Base-by-base conservation (phyloP, 2,329 filamentous ascomycete species). In the Claviceps sp. region DNA sequence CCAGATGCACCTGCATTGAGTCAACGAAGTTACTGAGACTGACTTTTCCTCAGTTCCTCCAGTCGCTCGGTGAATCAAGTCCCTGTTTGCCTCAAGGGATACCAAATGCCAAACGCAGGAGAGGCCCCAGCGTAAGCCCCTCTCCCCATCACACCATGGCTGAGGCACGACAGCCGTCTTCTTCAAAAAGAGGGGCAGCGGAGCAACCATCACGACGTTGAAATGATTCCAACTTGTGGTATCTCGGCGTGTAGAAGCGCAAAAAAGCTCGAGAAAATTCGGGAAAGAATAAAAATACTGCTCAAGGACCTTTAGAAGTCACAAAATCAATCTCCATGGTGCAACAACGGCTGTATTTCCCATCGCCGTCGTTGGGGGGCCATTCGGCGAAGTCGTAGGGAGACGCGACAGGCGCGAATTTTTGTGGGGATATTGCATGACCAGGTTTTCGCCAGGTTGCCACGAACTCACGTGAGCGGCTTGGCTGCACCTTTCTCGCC, bases 321-420 rank as follows among this genome's bases (percentile, higher is more conserved):
- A 37, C 59, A 56, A 18, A 18, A 43, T 8, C 18, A 16, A 48
- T 51, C 55, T 62, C 51, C 53, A 70, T 62, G 67, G 64, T 65
- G 53, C 48, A 54, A 55, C 37, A 45, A 54, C 16, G 49, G 30
- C 54, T 52, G 54, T 50, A 54, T 53, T 38, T 18, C 26, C 36
- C 18, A 47, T 49, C 22, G 47, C 51, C 54, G 57, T 65, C 54
- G 54, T 63, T 64, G 66, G 63, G 67, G 68, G 65, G 59, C 30
- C 30, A 64, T 65, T 62, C 59, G 59, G 62, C 65, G 66, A 68
- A 58, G 67, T 69, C 61, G 62, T 60, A 58, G 67, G 66, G 63
- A 68, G 67, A 71, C 70, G 70, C 70, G 70, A 67, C 66, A 62
- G 65, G 63, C 67, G 67, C 67, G 67, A 64, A 64, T 55, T 62